phyloP scores from a whole-genome alignment of 768 basidiomycete genomes.

The Neoboletus subvelutipes region DNA sequence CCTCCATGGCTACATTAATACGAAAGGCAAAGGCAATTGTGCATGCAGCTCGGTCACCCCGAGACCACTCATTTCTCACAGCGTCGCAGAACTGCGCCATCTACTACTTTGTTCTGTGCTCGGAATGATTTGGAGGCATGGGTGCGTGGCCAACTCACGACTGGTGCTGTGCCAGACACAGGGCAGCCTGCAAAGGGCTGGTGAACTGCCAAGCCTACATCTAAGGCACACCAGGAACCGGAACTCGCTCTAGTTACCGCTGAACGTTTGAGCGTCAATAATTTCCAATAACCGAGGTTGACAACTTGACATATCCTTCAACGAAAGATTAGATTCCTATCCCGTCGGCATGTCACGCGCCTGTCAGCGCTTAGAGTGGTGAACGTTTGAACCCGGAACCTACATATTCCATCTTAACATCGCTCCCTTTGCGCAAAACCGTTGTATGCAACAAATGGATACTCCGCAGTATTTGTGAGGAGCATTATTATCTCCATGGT shows the following conservation, averaged over 20 bases:
- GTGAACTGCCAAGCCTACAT: constrained; percentile 13
- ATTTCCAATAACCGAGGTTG: neutral
- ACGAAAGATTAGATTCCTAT: neutral
- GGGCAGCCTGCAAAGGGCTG: constrained; percentile 6
- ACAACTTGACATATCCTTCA: neutral
- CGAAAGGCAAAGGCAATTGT: neutral
- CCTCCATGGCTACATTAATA: too few relatives aligned
- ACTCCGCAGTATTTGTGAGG: neutral
- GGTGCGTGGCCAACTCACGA: constrained; percentile 16
- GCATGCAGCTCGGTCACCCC: neutral
- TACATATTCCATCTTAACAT: neutral
- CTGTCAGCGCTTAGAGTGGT: neutral
- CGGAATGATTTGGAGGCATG: neutral
- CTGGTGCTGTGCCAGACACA: constrained; percentile 1
- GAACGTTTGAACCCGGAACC: neutral
- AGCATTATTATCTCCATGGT: constrained; percentile 1
- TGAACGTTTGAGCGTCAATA: neutral
- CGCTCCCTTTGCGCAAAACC: neutral
- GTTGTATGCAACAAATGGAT: neutral
- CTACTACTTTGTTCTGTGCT: neutral
- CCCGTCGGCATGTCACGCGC: neutral
- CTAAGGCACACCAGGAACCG: constrained; percentile 26
- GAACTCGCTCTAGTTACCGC: neutral
- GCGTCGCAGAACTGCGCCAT: neutral
- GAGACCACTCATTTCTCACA: neutral